phyloP scores from a whole-genome alignment of 306 rosid species.

The Casuarina cunninghamiana region DNA sequence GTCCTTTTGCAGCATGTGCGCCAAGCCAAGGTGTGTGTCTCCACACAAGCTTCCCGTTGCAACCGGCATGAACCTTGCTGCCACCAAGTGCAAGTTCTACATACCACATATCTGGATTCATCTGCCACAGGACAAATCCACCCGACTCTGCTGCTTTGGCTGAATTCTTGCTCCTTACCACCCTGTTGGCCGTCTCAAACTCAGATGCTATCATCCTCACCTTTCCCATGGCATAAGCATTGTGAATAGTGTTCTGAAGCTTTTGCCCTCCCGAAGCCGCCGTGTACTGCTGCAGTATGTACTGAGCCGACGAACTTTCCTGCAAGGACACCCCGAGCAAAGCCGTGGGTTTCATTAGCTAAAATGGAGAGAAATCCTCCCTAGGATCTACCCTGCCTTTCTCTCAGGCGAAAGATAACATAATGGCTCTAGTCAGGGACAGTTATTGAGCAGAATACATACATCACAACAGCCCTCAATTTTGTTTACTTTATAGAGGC shows the following conservation, averaged over 20 bases:
- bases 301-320: constrained; percentile 98
- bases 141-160: constrained; percentile 88
- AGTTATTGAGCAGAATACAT: neutral
- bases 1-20: constrained; percentile 98
- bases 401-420: neutral
- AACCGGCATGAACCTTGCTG: constrained; percentile 98
- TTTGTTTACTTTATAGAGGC: neutral
- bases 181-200: constrained; percentile 89
- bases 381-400: constrained; percentile 2
- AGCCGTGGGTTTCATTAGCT: constrained; percentile 8
- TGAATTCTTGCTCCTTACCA: constrained; percentile 65
- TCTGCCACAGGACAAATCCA: constrained; percentile 98
- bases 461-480: neutral
- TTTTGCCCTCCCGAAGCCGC: constrained; percentile 95
- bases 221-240: constrained; percentile 98
- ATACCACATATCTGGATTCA: constrained; percentile 99
- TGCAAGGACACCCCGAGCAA: constrained; percentile 39
- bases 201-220: constrained; percentile 95
- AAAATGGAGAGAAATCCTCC: constrained; percentile 11
- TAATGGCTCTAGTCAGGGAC: neutral
- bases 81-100: constrained; percentile 99
- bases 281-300: constrained; percentile 92
- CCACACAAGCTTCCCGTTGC: constrained; percentile 97
- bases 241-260: constrained; percentile 75
- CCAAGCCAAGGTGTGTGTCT: constrained; percentile 99